Conservation (phyloP, 768 basidiomycete genomes). For the Termitomyces bulborhizus region DNA sequence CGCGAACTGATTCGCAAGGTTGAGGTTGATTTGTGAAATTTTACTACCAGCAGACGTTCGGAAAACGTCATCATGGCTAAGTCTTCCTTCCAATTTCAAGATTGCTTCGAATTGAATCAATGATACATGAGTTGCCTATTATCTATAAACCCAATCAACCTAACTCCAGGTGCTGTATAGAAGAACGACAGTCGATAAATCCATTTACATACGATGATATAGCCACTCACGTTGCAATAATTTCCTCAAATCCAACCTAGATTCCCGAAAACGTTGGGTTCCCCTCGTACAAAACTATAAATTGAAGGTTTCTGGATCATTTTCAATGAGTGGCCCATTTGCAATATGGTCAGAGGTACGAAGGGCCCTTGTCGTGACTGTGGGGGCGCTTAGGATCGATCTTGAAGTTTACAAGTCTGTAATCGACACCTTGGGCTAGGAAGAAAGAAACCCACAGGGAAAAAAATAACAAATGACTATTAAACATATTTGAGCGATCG, state of each 20-base stretch:
- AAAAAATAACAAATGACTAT: conserved; percentile 10
- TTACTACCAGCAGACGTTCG: conserved; percentile 26
- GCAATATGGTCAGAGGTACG: neutral
- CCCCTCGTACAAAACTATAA: conserved; percentile 5
- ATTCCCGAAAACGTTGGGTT: conserved; percentile 8
- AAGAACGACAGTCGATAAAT: neutral
- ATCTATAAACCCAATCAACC: conserved; percentile 32
- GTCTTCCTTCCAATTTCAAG: neutral
- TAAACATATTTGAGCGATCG: conserved; percentile 4
- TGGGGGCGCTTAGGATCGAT: neutral
- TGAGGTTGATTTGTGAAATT: conserved; percentile 24
- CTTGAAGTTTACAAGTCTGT: neutral
- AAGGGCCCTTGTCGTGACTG: neutral
- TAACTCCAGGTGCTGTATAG: conserved; percentile 13
- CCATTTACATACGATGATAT: neutral
- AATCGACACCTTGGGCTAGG: conserved; percentile 6
- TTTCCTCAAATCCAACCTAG: neutral
- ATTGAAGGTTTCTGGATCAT: conserved; percentile 3
- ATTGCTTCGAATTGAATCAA: neutral
- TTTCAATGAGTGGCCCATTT: neutral
- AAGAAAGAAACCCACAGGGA: conserved; percentile 4
- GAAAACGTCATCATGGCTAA: too few relatives aligned
- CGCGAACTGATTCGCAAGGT: conserved; percentile 28
- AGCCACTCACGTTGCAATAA: conserved; percentile 3
- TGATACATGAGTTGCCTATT: conserved; percentile 19